Evolutionary conservation across 2,329 filamentous ascomycete genomes (phyloP).

Genomic region (Penicillium brasilianum): DNA sequence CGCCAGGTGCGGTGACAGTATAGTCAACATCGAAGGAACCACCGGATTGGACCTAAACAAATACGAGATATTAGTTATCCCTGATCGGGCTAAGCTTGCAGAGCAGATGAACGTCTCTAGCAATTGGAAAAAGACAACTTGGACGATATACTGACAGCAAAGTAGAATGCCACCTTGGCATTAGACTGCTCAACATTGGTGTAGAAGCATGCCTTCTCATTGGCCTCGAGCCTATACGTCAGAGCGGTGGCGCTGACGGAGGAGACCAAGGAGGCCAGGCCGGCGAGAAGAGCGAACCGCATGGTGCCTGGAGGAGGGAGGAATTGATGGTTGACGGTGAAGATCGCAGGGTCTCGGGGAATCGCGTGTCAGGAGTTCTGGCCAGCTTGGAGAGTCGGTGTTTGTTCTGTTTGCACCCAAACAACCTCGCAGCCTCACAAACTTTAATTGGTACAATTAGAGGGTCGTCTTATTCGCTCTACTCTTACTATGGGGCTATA

Average conservation of each 20-base stretch:
- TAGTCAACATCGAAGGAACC: slow-evolving; percentile 98
- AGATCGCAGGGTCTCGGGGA: slow-evolving; percentile 19
- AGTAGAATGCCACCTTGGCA: slow-evolving; percentile 97
- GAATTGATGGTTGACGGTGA: slow-evolving; percentile 21
- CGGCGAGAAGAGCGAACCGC: slow-evolving; percentile 68
- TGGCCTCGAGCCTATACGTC: slow-evolving; percentile 87
- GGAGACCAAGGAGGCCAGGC: slow-evolving; percentile 73
- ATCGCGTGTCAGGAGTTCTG: slow-evolving; percentile 38
- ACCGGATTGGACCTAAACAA: slow-evolving; percentile 85
- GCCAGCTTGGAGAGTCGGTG: slow-evolving; percentile 39
- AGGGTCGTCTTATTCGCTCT: slow-evolving; percentile 11
- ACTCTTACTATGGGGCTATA: slow-evolving; percentile 19
- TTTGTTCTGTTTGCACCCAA: slow-evolving; percentile 44
- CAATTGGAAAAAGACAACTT: not conserved
- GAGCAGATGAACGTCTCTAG: not conserved
- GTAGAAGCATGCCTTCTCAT: slow-evolving; percentile 97
- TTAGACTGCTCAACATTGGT: slow-evolving; percentile 75
- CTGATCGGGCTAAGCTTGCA: not conserved
- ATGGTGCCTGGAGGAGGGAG: slow-evolving; percentile 51
- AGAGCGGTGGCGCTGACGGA: slow-evolving; percentile 84
- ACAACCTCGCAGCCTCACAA: slow-evolving; percentile 21
- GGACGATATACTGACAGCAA: slow-evolving; percentile 72
- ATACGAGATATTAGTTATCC: slow-evolving; percentile 11
- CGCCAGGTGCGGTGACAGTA: slow-evolving; percentile 78
- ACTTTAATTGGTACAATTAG: not conserved